Base-by-base conservation (phyloP, 2,329 filamentous ascomycete species). In the Tolypocladium pustulatum region DNA sequence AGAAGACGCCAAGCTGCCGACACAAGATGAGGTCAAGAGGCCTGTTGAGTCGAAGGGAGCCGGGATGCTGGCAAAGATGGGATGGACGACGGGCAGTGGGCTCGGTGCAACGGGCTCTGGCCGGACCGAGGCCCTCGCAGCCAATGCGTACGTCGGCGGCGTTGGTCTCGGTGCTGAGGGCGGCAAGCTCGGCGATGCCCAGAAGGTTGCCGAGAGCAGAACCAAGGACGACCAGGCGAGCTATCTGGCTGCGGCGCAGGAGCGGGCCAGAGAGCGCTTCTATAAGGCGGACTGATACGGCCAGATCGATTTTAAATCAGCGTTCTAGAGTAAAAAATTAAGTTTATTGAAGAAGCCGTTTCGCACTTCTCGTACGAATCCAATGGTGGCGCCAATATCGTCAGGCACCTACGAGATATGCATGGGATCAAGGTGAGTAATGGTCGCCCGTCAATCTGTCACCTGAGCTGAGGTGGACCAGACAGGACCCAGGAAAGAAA, bases 141-240 rank as follows among this genome's bases (percentile, higher is more conserved):
- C 85, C 15, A 80, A 82, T 57, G 79, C 85, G 10, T 90, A 90
- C 68, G 78, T 82, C 25, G 81, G 85, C 20, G 87, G 87, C 22
- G 87, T 88, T 1, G 87, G 87, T 1, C 73, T 90, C 20, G 87
- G 87, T 0, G 87, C 86, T 1, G 81, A 86, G 65, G 86, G 86
- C 0, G 81, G 84, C n/a, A 86, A 86, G 66, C 72, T 88, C 41
- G 87, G 87, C 15, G 86, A 90, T 71, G 87, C 87, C 34, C 77
- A 78, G 9, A 80, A 84, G 66, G 78, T 88, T 66, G 86, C 86
- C 30, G 80, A 81, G 61, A 76, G 81, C 62, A 80, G 81, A 67
- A 88, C 85, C 4, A 80, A 77, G 66, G 80, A 81, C 43, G 78
- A 74, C 43, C 87, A 86, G 63, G 73, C 77, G 0, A 83, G 82